Evolutionary conservation across 768 basidiomycete genomes (phyloP), one percentile per base, ranked within the genome.

Genomic region (Antrodiella citrinella): DNA sequence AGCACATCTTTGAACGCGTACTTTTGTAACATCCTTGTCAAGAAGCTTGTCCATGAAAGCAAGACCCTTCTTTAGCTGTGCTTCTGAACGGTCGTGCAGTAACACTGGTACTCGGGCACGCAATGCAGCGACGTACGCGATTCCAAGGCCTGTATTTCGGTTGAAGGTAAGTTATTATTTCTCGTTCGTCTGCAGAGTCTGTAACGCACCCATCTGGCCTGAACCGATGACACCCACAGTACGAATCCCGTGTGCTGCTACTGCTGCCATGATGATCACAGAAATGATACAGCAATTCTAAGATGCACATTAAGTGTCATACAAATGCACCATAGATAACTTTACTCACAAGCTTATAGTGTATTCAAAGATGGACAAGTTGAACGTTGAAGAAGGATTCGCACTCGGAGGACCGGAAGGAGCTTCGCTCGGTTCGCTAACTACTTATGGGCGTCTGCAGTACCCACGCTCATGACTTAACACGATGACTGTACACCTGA

Each of bases 71-170:
- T 73, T 69, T 42, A 96, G 73, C 62, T 95, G 91, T 20, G 77
- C 73, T 1, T 75, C 58, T 3, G 88, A 91, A 30, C 77, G 73
- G 72, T 98, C 94, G 57, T 90, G 77, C n/a, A 98, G 66, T 26
- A 89, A 72, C 3, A 96, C 90, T 2, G 89, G 82, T 3, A 94
- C 83, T 60, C 82, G 83, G 39, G 94, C 95, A 26, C 86, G 82
- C 20, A 93, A 72, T 35, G 90, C 86, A 18, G 91, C 75, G 39
- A 95, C 91, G 47, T 86, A 77, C 54, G 92, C 90, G 44, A 98
- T 97, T 1, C 94, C 95, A 0, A 88, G 81, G 55, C 94, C 94
- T 69, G 39, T 13, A 22, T 20, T 43, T n/a, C n/a, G n/a, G n/a
- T n/a, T n/a, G n/a, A 40, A 22, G 23, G 26, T 22, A 19, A 21